Base-by-base conservation (phyloP, 2,329 filamentous ascomycete species). In the Ophiosphaerella narmari region DNA sequence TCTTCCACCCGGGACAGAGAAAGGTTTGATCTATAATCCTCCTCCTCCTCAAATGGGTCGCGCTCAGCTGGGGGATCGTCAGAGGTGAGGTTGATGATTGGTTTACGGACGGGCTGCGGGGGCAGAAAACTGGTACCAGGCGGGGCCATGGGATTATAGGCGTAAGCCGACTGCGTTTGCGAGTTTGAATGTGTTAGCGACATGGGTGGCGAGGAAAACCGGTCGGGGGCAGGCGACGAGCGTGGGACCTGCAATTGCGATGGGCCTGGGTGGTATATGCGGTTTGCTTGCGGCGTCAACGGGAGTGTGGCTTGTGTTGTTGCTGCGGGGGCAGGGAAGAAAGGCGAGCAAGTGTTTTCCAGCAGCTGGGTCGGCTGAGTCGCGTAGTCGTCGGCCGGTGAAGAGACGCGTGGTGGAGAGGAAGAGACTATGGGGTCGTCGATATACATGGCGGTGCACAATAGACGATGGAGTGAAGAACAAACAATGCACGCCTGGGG, bases 161-260 rank as follows among this genome's bases (percentile, higher is more conserved):
- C 83, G 82, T 64, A 89, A 89, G 39, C 86, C 82, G 24, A 91
- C 89, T 32, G 90, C 89, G 78, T 95, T 88, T 38, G 84, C 74
- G 55, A 49, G 5, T 3, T 11, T 7, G 11, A 29, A 29, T 55
- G 51, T 16, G 55, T 50, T 37, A 61, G 60, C 43, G 63, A 53
- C 44, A 63, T 58, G 38, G 75, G 70, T 51, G 75, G 70, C 51
- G 82, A 82, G 8, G 66, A 61, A 23, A 57, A 48, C 37, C 62
- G 67, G 33, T 68, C 63, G 7, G 50, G 31, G 9, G 86, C 80
- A 2, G 91, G 92, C 1, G 93, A 97, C 3, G 92, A 97, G n/a
- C 90, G 90, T 26, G 88, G 86, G 3, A 97, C 92, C 71, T 96
- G 92, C 48, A 97, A 78, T 43, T 81, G 68, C 29, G 64, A 80